A percentile compares a stretch with the other conserved stretches of the same genome.
phyloP scores from a whole-genome alignment of 2,329 filamentous ascomycete species.

The Trichoderma sp. region DNA sequence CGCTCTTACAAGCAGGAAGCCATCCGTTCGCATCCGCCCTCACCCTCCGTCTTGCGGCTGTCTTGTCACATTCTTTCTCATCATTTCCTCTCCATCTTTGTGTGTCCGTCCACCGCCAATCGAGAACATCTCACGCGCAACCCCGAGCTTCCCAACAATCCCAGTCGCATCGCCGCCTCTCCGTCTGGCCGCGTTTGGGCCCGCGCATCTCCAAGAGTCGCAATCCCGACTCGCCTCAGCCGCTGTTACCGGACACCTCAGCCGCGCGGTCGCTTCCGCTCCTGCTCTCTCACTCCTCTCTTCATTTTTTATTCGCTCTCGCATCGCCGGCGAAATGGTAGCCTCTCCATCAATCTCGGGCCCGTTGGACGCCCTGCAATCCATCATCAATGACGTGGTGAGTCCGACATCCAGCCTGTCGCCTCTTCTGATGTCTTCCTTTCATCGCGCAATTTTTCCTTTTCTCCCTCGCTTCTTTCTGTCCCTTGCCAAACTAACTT shows the following conservation, averaged over 20 bases:
- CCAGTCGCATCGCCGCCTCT: neutral
- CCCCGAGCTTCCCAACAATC: neutral
- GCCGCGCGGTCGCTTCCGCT: neutral
- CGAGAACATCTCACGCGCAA: neutral
- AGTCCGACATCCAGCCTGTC: conserved; percentile 33
- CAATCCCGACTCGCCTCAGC: neutral
- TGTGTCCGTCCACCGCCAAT: neutral
- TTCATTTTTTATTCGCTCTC: neutral
- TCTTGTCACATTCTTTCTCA: neutral
- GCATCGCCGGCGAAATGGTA: conserved; percentile 4
- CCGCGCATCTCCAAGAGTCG: neutral
- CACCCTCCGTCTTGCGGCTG: no score
- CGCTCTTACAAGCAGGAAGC: neutral
- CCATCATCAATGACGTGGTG: conserved; percentile 59
- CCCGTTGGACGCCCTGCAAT: conserved; percentile 53
- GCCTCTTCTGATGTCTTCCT: neutral
- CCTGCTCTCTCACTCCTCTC: neutral
- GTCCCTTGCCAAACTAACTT: conserved; percentile 6
- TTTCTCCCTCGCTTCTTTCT: neutral
- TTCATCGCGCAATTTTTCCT: neutral
- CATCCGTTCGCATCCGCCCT: neutral
- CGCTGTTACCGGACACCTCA: neutral
- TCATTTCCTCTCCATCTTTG: neutral
- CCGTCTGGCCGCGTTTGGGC: neutral
- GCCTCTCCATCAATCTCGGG: conserved; percentile 33